These are phyloP conservation scores for Allium cepa DNA, from an alignment of 106 monocot species.

Conservation along the genomic window DNA sequence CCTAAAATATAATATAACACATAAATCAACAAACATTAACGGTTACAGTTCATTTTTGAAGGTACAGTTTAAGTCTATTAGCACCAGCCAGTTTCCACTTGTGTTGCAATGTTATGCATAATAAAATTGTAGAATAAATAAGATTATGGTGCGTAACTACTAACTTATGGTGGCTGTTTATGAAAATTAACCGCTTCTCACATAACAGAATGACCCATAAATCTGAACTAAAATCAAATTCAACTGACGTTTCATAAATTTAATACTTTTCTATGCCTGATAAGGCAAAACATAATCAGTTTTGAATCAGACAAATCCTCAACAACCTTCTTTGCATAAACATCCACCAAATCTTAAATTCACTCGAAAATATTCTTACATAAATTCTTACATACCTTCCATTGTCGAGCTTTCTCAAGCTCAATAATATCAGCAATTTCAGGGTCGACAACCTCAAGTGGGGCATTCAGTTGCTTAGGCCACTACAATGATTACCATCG, in stretches of 20 bases:
- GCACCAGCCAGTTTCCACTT: neutral
- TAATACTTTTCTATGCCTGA: neutral
- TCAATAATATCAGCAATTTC: conserved; percentile 93
- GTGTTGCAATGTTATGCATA: neutral
- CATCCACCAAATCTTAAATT: too few relatives aligned
- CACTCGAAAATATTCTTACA: neutral
- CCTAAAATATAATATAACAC: conserved; percentile 27
- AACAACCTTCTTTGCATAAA: too few relatives aligned
- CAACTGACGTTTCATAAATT: neutral
- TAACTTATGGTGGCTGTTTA: neutral
- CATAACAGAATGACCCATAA: too few relatives aligned
- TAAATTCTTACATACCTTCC: conserved; percentile 52
- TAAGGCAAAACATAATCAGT: neutral
- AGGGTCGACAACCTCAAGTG: conserved; percentile 83
- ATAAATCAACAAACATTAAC: too few relatives aligned
- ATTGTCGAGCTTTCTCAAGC: conserved; percentile 89
- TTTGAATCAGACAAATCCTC: neutral
- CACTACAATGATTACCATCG: conserved; percentile 30
- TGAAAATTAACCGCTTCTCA: too few relatives aligned
- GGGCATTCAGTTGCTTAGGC: conserved; percentile 75
- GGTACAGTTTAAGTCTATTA: neutral
- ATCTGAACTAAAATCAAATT: too few relatives aligned
- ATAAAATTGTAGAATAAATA: neutral
- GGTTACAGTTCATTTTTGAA: too few relatives aligned
- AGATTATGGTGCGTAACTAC: neutral